Conservation (phyloP, 495 filamentous ascomycete species). For the Aspergillus heteromorphus region DNA sequence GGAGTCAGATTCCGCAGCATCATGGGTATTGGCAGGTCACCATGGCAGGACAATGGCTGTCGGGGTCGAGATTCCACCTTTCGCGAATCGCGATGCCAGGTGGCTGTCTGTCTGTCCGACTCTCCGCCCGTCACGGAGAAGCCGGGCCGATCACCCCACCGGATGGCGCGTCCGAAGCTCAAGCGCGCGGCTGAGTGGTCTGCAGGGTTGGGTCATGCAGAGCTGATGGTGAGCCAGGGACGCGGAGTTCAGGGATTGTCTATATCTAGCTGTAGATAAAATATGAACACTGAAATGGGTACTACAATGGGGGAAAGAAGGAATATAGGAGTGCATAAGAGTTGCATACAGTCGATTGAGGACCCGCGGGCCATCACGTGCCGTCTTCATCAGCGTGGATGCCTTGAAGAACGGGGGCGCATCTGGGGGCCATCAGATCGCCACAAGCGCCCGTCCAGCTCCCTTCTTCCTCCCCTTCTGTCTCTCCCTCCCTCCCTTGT, state of each 20-base stretch:
- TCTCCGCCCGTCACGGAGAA: background rate
- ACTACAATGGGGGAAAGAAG: too few species aligned
- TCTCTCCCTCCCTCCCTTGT: background rate
- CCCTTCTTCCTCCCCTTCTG: background rate
- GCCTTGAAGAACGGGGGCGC: too few species aligned
- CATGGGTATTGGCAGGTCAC: too few species aligned
- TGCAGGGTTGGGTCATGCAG: background rate
- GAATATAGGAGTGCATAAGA: too few species aligned
- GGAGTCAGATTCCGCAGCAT: background rate
- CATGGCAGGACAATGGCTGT: too few species aligned
- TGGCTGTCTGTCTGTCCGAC: background rate
- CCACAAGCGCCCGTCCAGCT: constrained; percentile 5
- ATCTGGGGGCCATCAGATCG: constrained; percentile 4
- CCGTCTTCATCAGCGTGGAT: background rate
- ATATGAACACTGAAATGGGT: too few species aligned
- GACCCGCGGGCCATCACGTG: too few species aligned
- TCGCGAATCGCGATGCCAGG: background rate
- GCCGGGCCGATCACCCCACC: background rate
- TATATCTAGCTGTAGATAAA: too few species aligned
- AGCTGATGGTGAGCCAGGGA: background rate
- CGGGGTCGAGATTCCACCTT: too few species aligned
- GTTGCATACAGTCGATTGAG: too few species aligned
- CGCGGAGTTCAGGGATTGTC: background rate
- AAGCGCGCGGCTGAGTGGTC: constrained; percentile 4
- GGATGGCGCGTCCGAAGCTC: background rate